Evolutionary conservation across 2,329 filamentous ascomycete species (phyloP).

Genomic region (Mycosphaerella sp.): DNA sequence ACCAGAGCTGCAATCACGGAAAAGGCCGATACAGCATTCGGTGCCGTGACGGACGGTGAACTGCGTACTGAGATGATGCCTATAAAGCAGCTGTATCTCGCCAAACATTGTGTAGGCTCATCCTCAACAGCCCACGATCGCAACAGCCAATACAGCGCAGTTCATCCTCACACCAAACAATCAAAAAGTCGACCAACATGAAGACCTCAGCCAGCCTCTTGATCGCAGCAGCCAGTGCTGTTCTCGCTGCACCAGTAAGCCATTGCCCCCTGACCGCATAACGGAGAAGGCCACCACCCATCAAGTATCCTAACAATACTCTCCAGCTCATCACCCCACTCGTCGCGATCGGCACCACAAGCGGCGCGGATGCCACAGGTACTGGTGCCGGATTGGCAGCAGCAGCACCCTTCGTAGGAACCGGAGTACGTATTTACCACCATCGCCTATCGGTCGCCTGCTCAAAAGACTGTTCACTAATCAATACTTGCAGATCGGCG

Average conservation of each 20-base stretch:
- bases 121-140: neutral
- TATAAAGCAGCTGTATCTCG: too few relatives aligned
- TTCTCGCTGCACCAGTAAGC: conserved; percentile 8
- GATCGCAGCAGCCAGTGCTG: conserved; percentile 1
- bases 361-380: conserved; percentile 6
- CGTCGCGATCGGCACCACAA: neutral
- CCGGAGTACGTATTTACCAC: neutral
- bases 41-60: too few relatives aligned
- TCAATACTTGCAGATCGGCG: too few relatives aligned
- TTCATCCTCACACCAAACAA: neutral
- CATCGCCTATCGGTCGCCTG: too few relatives aligned
- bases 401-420: conserved; percentile 1
- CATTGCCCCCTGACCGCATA: too few relatives aligned
- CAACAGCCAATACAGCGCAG: neutral
- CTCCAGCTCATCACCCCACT: conserved; percentile 4
- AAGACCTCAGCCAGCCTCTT: neutral
- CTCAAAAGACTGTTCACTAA: too few relatives aligned
- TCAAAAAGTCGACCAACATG: neutral
- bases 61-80: too few relatives aligned
- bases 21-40: too few relatives aligned
- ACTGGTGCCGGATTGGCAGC: conserved; percentile 3
- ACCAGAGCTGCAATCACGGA: too few relatives aligned
- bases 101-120: too few relatives aligned
- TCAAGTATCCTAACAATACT: neutral
- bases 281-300: neutral